phyloP scores from a whole-genome alignment of 345 rosid genomes.

The Raphanus sativus region DNA sequence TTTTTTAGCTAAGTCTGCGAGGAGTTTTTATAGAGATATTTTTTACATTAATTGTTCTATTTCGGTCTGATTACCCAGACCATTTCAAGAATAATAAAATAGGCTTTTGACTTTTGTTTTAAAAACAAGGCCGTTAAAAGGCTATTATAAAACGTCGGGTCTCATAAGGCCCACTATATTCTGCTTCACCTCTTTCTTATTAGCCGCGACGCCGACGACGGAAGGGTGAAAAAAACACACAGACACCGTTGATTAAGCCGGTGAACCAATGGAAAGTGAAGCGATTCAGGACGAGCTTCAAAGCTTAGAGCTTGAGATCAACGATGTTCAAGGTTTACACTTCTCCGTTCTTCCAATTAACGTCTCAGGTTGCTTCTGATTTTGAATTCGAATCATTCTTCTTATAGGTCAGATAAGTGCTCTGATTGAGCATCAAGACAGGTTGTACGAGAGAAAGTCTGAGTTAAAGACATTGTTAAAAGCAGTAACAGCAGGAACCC shows the following conservation, averaged over 20 bases:
- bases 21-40: no score
- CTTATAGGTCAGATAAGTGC: constrained; percentile 62
- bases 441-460: constrained; percentile 62
- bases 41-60: no score
- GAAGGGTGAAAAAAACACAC: not conserved
- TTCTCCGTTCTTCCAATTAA: not conserved
- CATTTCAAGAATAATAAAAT: no score
- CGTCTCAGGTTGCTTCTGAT: not conserved
- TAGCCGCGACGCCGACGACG: not conserved
- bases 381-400: not conserved
- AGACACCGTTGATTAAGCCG: constrained; percentile 1
- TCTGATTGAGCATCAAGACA: constrained; percentile 74
- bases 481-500: constrained; percentile 44
- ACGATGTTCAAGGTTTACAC: constrained; percentile 62
- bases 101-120: no score
- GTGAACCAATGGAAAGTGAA: constrained; percentile 48
- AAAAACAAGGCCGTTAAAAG: no score
- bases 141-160: not conserved
- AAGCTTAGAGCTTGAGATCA: constrained; percentile 56
- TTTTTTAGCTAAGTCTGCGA: no score
- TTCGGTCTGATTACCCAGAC: no score
- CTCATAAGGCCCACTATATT: not conserved
- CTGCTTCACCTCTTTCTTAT: not conserved
- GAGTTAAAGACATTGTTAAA: constrained; percentile 64
- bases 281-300: constrained; percentile 61